phyloP scores from a whole-genome alignment of 2,329 filamentous ascomycete genomes.

The Botryosphaeria dothidea region DNA sequence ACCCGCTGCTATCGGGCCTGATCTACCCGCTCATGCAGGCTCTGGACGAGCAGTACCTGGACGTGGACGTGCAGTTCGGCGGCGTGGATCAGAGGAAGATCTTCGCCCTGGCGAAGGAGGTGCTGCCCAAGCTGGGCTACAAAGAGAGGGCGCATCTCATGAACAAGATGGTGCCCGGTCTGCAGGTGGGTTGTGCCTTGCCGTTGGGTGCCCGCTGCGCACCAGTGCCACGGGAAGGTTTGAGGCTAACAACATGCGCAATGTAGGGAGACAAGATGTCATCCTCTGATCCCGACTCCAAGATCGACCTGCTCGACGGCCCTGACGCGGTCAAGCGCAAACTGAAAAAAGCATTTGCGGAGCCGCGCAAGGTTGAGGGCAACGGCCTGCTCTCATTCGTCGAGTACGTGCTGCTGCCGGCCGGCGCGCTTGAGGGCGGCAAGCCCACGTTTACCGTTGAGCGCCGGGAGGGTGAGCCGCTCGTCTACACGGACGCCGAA shows the following conservation, averaged over 20 bases:
- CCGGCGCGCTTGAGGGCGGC: slow-evolving; percentile 61
- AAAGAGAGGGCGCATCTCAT: slow-evolving; percentile 70
- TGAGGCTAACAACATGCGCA: slow-evolving; percentile 54
- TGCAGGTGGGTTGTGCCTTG: slow-evolving; percentile 80
- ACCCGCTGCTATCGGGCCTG: slow-evolving; percentile 71
- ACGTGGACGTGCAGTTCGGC: slow-evolving; percentile 86
- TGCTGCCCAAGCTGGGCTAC: slow-evolving; percentile 84
- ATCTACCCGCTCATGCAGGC: slow-evolving; percentile 88
- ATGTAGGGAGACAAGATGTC: slow-evolving; percentile 76
- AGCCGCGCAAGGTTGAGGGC: slow-evolving; percentile 73
- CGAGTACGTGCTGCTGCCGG: slow-evolving; percentile 83
- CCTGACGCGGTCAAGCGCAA: slow-evolving; percentile 70
- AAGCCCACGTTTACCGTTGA: slow-evolving; percentile 67
- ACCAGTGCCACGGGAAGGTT: slow-evolving; percentile 56
- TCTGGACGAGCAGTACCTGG: slow-evolving; percentile 80
- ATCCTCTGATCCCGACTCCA: slow-evolving; percentile 69
- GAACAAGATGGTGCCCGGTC: slow-evolving; percentile 87
- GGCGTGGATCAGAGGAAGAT: slow-evolving; percentile 80
- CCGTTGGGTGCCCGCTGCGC: slow-evolving; percentile 68
- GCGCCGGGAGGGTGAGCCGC: slow-evolving; percentile 67
- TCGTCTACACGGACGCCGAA: slow-evolving; percentile 76
- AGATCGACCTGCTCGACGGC: slow-evolving; percentile 89
- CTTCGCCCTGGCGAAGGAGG: slow-evolving; percentile 82
- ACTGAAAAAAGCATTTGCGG: slow-evolving; percentile 74
- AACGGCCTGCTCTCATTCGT: slow-evolving; percentile 88